phyloP scores from a whole-genome alignment of 306 rosid genomes.

The Glycine soja region DNA sequence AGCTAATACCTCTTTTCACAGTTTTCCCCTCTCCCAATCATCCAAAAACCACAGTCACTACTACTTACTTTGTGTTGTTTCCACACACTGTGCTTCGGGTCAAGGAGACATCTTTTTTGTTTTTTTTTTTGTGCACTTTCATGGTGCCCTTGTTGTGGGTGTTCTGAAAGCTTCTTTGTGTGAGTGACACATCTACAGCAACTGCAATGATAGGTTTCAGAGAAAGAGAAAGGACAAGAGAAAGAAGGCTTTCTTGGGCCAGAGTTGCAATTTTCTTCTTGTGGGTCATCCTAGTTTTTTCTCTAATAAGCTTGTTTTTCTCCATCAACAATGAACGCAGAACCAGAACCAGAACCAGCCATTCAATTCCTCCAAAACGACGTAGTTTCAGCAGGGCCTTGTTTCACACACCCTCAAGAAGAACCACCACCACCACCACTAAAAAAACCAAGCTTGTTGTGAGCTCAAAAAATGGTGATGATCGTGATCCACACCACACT shows the following conservation, averaged over 20 bases:
- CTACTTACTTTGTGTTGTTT: neutral
- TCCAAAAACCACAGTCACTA: constrained; percentile 48
- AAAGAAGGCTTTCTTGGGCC: constrained; percentile 36
- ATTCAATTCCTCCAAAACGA: neutral
- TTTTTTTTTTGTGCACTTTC: constrained; percentile 38
- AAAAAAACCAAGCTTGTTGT: constrained; percentile 26
- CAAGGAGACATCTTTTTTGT: constrained; percentile 9
- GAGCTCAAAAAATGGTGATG: neutral
- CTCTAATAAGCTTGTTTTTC: constrained; percentile 54
- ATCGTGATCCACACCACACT: constrained; percentile 31
- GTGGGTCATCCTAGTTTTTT: constrained; percentile 66
- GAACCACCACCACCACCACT: neutral
- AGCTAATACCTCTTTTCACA: neutral
- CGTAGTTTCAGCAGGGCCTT: constrained; percentile 41
- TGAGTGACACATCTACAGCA: constrained; percentile 13
- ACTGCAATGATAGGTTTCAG: constrained; percentile 64
- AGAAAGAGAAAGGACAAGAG: constrained; percentile 55
- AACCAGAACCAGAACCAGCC: neutral
- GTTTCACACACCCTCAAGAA: constrained; percentile 56
- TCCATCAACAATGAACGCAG: constrained; percentile 34
- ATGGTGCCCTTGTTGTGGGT: constrained; percentile 46
- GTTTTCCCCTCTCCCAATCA: constrained; percentile 43
- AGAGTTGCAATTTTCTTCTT: constrained; percentile 55
- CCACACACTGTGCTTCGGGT: constrained; percentile 31
- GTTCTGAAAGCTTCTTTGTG: constrained; percentile 41